Evolutionary conservation across 495 filamentous ascomycete genomes (phyloP), one percentile per base, ranked within the genome.

Genomic region (Aspergillus carlsbadensis): DNA sequence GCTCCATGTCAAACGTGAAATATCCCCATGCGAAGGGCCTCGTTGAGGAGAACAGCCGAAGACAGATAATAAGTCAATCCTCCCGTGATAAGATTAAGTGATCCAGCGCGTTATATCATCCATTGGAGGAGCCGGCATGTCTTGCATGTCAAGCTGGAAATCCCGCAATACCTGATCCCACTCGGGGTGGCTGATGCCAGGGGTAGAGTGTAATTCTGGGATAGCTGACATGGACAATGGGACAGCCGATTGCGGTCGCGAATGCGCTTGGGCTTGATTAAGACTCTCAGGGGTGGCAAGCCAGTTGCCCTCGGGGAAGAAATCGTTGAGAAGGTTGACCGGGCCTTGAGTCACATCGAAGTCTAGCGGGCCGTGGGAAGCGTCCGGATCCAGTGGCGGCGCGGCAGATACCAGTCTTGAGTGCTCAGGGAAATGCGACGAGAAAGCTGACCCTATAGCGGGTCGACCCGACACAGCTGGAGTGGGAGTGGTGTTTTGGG

Each of bases 91-190:
- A 26, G 15, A 48, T 55, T 29, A 70, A 39, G 60, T 54, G 57
- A 71, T 62, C 73, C 72, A 77, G 51, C 67, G 67, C 6, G 36
- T 59, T n/a, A 71, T 57, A 52, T 71, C 67, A 21, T 60, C 66
- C 41, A 65, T 66, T 3, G 60, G 49, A 1, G 58, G 58, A 4
- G 14, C 47, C 3, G 56, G 60, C 0, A 65, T 64, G 18, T 72
- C 68, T 15, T 72, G 68, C 40, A 78, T 44, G 34, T 78, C 74
- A 60, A 69, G 68, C 42, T 81, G 71, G 53, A 78, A 81, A 29
- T 81, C 77, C 5, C 74, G 73, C 72, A 80, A 75, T 26, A 80
- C 78, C 22, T 75, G 69, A 43, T 79, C 77, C 74, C 78, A 79
- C 22, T 78, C 73, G 24, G 75, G 72, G 75, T 77, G 75, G 41